These are phyloP conservation scores for Clarireedia homoeocarpa DNA, from an alignment of 2,329 filamentous ascomycete species.

Conservation along the genomic window DNA sequence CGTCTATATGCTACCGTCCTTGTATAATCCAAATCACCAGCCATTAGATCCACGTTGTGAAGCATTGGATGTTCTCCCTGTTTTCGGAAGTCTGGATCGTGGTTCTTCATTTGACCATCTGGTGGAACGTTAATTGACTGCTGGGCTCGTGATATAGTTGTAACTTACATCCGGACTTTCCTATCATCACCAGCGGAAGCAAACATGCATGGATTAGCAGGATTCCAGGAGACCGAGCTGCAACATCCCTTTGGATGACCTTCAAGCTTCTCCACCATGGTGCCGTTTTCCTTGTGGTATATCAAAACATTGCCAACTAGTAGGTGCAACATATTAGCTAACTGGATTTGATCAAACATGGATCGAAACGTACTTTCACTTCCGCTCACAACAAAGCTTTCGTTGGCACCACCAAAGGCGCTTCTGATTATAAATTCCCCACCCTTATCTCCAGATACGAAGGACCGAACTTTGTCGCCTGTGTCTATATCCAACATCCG, in stretches of 20 bases:
- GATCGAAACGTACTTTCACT: conserved; percentile 66
- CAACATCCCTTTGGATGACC: conserved; percentile 71
- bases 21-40: conserved; percentile 12
- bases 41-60: conserved; percentile 17
- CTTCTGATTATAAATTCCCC: conserved; percentile 74
- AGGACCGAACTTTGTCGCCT: conserved; percentile 58
- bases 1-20: not conserved
- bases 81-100: conserved; percentile 6
- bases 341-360: not conserved
- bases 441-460: conserved; percentile 67
- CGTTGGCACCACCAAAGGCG: conserved; percentile 79
- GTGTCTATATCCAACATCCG: conserved; percentile 71
- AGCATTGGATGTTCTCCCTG: conserved; percentile 13
- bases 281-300: conserved; percentile 81
- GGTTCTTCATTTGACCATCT: conserved; percentile 24
- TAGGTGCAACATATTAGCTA: conserved; percentile 10
- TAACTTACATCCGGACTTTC: conserved; percentile 73
- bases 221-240: conserved; percentile 87
- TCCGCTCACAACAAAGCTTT: conserved; percentile 86
- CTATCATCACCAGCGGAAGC: conserved; percentile 87
- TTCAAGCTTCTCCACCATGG: conserved; percentile 65
- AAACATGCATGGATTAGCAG: conserved; percentile 72
- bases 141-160: not conserved
- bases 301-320: conserved; percentile 66
- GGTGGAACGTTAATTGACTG: not conserved